Percentiles rank a stretch among this genome's conserved stretches.
These are phyloP conservation scores for Suillus subluteus DNA, from an alignment of 768 basidiomycete species.

Conservation along the genomic window DNA sequence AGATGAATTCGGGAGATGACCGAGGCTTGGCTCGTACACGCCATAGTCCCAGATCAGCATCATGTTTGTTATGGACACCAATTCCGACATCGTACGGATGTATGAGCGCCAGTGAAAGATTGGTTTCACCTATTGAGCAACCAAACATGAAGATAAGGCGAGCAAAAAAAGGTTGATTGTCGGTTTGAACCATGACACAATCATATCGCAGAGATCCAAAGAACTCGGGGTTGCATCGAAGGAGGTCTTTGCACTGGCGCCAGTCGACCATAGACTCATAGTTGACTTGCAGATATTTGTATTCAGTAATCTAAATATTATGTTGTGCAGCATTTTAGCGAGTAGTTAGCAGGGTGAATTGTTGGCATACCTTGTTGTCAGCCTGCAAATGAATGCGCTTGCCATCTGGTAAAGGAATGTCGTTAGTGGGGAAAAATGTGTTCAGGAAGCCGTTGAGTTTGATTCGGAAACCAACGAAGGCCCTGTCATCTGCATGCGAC, in stretches of 20 bases:
- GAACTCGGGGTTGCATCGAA: conserved; percentile 36
- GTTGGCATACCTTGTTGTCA: conserved; percentile 8
- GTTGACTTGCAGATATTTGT: conserved; percentile 27
- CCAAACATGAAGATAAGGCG: conserved; percentile 25
- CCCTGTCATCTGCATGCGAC: conserved; percentile 1
- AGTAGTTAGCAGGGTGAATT: background rate
- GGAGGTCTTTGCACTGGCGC: conserved; percentile 28
- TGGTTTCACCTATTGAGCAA: conserved; percentile 11
- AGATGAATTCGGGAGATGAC: conserved; percentile 25
- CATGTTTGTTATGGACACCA: conserved; percentile 17
- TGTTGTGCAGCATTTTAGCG: background rate
- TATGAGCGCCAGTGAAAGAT: conserved; percentile 16
- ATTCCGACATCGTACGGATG: conserved; percentile 22
- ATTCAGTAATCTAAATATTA: conserved; percentile 27
- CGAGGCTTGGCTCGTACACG: conserved; percentile 17
- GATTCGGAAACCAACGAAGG: conserved; percentile 4
- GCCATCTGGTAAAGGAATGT: too few relatives aligned
- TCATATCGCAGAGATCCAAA: conserved; percentile 31
- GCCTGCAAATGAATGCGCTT: conserved; percentile 3
- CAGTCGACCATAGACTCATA: conserved; percentile 36
- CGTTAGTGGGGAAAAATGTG: background rate
- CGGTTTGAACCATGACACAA: conserved; percentile 30
- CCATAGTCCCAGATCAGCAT: conserved; percentile 27
- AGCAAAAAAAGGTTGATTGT: conserved; percentile 21
- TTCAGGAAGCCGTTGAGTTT: conserved; percentile 13